Evolutionary conservation across 2,329 filamentous ascomycete genomes (phyloP).

Genomic region (Nannizziopsis arthrosporioides): DNA sequence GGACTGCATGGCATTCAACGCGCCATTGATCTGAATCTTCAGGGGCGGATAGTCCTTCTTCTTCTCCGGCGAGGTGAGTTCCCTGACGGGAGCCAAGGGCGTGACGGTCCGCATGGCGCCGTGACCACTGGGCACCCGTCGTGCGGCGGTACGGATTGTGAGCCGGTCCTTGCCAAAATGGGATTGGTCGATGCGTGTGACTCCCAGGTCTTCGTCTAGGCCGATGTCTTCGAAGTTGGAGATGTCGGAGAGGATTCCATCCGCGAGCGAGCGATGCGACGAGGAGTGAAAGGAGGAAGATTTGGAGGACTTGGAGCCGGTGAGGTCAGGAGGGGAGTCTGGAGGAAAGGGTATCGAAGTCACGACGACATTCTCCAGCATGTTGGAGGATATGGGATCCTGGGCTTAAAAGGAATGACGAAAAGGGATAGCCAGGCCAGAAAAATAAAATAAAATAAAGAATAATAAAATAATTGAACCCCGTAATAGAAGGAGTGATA

Average conservation of each 20-base stretch:
- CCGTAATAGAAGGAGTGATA: too few relatives aligned
- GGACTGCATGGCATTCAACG: conserved; percentile 18
- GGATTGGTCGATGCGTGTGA: conserved; percentile 23
- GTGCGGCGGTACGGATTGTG: conserved; percentile 25
- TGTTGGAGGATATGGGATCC: background rate
- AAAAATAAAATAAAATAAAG: background rate
- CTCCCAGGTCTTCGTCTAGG: conserved; percentile 56
- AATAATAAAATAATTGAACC: background rate
- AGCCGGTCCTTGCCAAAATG: conserved; percentile 18
- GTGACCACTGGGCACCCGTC: conserved; percentile 21
- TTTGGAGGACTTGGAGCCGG: conserved; percentile 77
- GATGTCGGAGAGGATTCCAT: conserved; percentile 57
- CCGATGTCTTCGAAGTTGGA: conserved; percentile 90
- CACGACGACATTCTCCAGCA: conserved; percentile 15
- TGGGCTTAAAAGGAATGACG: background rate
- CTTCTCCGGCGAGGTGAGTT: conserved; percentile 18
- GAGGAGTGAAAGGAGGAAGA: conserved; percentile 79
- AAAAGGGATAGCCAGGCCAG: background rate
- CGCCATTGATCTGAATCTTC: conserved; percentile 14
- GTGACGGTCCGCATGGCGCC: conserved; percentile 11
- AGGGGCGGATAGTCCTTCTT: conserved; percentile 9
- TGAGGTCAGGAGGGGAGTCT: conserved; percentile 66
- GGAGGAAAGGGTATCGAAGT: conserved; percentile 41
- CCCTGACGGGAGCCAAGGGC: conserved; percentile 16
- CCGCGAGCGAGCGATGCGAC: conserved; percentile 56